A percentile compares a stretch with the other conserved stretches of the same genome.
Conservation (phyloP, 176 grass and related monocot species). For the Elymus sibiricus region DNA sequence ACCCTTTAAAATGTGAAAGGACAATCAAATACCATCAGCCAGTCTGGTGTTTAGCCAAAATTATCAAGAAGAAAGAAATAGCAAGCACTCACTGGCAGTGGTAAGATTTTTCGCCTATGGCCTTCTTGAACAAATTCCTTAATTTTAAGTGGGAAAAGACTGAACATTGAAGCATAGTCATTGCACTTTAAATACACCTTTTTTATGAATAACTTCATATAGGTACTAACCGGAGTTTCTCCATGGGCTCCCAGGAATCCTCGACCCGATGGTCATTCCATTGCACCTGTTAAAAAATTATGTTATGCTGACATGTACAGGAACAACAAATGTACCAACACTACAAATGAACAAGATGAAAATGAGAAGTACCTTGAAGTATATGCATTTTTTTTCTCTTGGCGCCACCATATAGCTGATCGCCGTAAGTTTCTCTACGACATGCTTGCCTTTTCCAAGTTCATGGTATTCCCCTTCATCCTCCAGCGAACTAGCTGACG, state of each 20-base stretch:
- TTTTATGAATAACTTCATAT: too few species aligned
- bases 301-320: neutral
- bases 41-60: neutral
- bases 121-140: conserved; percentile 66
- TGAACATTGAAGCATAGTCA: conserved; percentile 31
- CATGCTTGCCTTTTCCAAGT: conserved; percentile 40
- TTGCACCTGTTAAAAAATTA: too few species aligned
- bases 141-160: conserved; percentile 51
- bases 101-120: conserved; percentile 47
- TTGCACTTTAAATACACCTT: neutral
- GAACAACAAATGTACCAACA: neutral
- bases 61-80: neutral
- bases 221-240: too few species aligned
- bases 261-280: too few species aligned
- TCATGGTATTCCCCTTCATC: conserved; percentile 9
- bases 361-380: conserved; percentile 49
- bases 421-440: conserved; percentile 20
- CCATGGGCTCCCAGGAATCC: too few species aligned
- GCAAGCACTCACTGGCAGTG: conserved; percentile 47
- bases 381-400: conserved; percentile 25
- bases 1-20: conserved; percentile 34
- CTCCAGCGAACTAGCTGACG: neutral
- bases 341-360: neutral
- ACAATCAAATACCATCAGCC: neutral
- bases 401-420: conserved; percentile 55